phyloP scores from a whole-genome alignment of 371 early-diverging fungal genomes.

The Zychaea mexicana region DNA sequence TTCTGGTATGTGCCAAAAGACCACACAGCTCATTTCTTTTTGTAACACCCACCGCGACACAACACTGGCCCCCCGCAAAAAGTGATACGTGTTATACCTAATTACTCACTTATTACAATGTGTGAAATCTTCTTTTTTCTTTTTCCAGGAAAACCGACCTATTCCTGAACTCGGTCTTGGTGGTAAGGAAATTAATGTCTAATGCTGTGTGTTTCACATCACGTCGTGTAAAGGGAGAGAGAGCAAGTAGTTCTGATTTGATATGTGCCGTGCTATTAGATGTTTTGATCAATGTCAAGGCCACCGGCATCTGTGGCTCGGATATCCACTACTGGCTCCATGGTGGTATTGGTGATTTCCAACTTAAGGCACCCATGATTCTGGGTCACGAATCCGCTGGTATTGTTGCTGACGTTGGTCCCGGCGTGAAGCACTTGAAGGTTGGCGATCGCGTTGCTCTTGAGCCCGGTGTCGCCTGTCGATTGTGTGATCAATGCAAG shows the following conservation, averaged over 20 bases:
- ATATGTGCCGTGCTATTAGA: constrained; percentile 16
- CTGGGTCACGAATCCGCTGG: constrained; percentile 84
- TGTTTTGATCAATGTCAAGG: constrained; percentile 50
- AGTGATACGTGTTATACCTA: background rate
- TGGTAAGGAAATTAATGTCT: constrained; percentile 10
- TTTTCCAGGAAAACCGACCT: constrained; percentile 28
- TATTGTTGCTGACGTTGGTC: constrained; percentile 60
- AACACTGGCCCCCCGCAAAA: no score
- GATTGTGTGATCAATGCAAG: constrained; percentile 58
- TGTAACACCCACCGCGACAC: background rate
- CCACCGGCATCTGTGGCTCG: constrained; percentile 54
- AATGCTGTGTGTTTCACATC: no score
- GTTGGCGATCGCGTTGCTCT: constrained; percentile 74
- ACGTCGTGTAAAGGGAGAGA: background rate
- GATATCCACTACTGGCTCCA: constrained; percentile 57
- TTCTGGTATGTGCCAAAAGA: constrained; percentile 16
- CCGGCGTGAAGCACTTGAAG: constrained; percentile 49
- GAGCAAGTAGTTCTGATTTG: no score
- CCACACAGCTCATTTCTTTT: background rate
- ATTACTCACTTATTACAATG: no score
- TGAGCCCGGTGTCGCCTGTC: constrained; percentile 70
- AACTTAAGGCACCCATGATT: constrained; percentile 58
- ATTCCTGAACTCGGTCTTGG: constrained; percentile 26
- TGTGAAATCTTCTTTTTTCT: background rate
- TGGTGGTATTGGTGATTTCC: constrained; percentile 49